Percentiles rank a stretch among this genome's conserved stretches.
These are phyloP conservation scores for Usnea hakonensis DNA, from an alignment of 495 filamentous ascomycete species.

Conservation along the genomic window DNA sequence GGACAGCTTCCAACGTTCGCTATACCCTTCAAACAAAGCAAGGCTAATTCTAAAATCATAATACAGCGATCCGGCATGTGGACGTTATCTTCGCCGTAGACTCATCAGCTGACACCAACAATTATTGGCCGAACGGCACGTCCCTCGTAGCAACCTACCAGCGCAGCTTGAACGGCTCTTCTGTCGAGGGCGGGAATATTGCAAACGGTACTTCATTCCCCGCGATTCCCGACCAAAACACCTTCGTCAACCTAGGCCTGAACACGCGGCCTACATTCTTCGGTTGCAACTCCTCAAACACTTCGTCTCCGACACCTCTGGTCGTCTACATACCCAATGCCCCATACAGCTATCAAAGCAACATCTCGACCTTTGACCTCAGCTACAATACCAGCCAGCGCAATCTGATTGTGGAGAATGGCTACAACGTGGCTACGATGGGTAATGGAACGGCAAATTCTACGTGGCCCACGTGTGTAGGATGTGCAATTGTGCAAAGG, in stretches of 20 bases:
- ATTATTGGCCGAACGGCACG: conserved; percentile 81
- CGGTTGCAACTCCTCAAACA: conserved; percentile 71
- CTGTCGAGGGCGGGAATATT: conserved; percentile 35
- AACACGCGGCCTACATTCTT: conserved; percentile 89
- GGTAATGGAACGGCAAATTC: conserved; percentile 67
- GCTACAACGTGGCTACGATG: conserved; percentile 71
- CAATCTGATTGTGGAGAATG: conserved; percentile 74
- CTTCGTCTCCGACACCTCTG: conserved; percentile 50
- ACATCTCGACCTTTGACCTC: conserved; percentile 64
- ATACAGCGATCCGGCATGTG: conserved; percentile 59
- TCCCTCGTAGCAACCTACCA: conserved; percentile 75
- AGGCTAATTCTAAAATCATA: no score
- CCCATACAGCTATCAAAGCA: conserved; percentile 66
- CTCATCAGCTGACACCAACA: conserved; percentile 68
- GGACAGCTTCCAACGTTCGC: no score
- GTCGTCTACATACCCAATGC: conserved; percentile 87
- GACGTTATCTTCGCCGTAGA: conserved; percentile 94
- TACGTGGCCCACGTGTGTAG: conserved; percentile 72
- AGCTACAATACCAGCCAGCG: conserved; percentile 55
- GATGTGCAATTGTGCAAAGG: conserved; percentile 78
- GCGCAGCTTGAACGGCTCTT: conserved; percentile 48
- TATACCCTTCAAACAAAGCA: no score
- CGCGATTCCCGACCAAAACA: conserved; percentile 69
- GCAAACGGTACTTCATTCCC: conserved; percentile 82
- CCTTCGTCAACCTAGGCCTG: conserved; percentile 78